A percentile compares a stretch with the other conserved stretches of the same genome.
Conservation (phyloP, 148 eudicot genomes). For the Selenicereus undatus region DNA sequence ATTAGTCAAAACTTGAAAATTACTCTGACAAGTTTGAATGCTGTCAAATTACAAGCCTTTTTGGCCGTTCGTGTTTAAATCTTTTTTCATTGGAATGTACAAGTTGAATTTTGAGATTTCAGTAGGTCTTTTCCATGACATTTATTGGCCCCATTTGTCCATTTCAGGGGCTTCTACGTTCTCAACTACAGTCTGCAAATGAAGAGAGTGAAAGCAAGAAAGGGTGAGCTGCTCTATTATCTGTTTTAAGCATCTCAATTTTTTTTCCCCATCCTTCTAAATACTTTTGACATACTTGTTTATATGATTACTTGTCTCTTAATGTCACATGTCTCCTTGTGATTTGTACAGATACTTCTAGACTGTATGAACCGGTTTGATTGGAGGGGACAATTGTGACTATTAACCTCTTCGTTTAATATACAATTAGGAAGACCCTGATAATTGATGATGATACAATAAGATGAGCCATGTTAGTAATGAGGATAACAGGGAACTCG, state of each 20-base stretch:
- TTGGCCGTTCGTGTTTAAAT: background rate
- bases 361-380: background rate
- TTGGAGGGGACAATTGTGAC: background rate
- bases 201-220: conserved; percentile 68
- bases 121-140: conserved; percentile 5
- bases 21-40: background rate
- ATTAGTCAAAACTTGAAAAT: conserved; percentile 5
- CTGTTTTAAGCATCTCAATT: background rate
- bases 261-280: background rate
- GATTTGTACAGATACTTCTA: background rate
- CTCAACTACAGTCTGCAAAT: conserved; percentile 76
- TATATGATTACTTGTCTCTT: background rate
- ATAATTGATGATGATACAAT: background rate
- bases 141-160: conserved; percentile 8
- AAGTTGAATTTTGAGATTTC: background rate
- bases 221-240: conserved; percentile 35
- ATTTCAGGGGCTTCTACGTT: conserved; percentile 67
- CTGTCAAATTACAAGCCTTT: background rate
- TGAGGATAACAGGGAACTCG: background rate
- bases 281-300: background rate
- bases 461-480: background rate
- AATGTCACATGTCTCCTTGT: background rate
- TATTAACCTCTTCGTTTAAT: background rate
- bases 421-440: background rate
- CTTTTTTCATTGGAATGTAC: background rate